These are phyloP conservation scores for Leptodontidium sp. DNA, from an alignment of 2,329 filamentous ascomycete species.

Conservation along the genomic window DNA sequence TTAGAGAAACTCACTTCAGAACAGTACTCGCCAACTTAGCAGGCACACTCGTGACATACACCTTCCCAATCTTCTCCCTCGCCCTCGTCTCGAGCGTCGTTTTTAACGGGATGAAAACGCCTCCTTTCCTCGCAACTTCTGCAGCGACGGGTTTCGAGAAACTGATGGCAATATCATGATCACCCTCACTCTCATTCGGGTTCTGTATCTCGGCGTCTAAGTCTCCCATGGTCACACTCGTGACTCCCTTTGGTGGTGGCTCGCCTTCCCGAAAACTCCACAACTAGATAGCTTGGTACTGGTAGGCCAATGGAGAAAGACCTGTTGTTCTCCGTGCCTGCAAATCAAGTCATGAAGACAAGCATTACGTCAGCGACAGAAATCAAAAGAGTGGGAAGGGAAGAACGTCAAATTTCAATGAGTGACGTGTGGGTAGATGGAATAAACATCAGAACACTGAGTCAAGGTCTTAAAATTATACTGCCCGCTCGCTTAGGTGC, in stretches of 20 bases:
- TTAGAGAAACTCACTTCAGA: conserved; percentile 65
- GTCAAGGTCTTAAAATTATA: background rate
- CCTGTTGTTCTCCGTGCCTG: too few relatives aligned
- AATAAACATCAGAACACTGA: background rate
- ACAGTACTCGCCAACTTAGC: conserved; percentile 75
- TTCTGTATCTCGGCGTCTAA: background rate
- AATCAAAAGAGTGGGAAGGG: too few relatives aligned
- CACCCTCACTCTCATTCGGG: background rate
- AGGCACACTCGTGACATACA: conserved; percentile 76
- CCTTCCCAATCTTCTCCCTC: conserved; percentile 65
- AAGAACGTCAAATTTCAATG: too few relatives aligned
- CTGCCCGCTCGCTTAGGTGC: conserved; percentile 11
- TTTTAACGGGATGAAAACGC: conserved; percentile 65
- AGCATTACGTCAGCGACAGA: too few relatives aligned
- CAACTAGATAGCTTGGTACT: too few relatives aligned
- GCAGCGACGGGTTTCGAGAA: background rate
- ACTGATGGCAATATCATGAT: background rate
- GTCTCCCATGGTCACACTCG: background rate
- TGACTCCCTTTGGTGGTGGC: too few relatives aligned
- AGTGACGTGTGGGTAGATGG: background rate
- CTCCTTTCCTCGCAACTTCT: conserved; percentile 8
- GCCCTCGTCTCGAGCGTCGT: conserved; percentile 70
- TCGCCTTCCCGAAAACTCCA: too few relatives aligned
- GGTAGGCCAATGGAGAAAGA: too few relatives aligned
- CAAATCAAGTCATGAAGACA: too few relatives aligned